These are phyloP conservation scores for Aspergillus carlsbadensis DNA, from an alignment of 495 filamentous ascomycete species.

Conservation along the genomic window DNA sequence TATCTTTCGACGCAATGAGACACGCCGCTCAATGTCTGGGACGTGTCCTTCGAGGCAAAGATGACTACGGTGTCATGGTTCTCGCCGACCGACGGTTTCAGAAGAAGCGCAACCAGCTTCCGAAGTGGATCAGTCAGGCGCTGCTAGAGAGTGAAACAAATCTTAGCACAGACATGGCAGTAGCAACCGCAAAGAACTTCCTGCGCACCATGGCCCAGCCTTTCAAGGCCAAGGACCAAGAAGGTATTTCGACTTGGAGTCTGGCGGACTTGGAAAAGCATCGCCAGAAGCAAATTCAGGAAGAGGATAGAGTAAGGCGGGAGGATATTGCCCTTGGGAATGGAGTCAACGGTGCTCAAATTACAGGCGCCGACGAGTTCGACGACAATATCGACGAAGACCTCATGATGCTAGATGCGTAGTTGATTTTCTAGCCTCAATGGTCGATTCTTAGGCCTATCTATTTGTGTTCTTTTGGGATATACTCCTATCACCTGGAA, in stretches of 20 bases:
- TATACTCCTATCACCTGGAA: constrained; percentile 3
- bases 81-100: constrained; percentile 89
- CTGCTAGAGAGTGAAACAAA: constrained; percentile 80
- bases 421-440: constrained; percentile 23
- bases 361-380: constrained; percentile 46
- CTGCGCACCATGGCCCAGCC: constrained; percentile 87
- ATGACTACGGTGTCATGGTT: constrained; percentile 99
- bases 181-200: constrained; percentile 85
- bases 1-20: constrained; percentile 98
- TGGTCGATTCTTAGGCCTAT: neutral
- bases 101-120: constrained; percentile 84
- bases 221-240: constrained; percentile 77
- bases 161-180: constrained; percentile 92
- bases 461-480: neutral
- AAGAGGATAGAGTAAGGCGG: constrained; percentile 56
- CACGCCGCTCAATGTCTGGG: constrained; percentile 97
- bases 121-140: constrained; percentile 95
- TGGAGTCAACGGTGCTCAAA: constrained; percentile 22
- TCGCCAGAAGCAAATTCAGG: constrained; percentile 65
- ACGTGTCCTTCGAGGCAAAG: constrained; percentile 92
- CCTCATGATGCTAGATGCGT: constrained; percentile 62
- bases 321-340: constrained; percentile 29
- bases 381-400: constrained; percentile 63
- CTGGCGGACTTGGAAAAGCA: constrained; percentile 72
- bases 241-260: constrained; percentile 91